A percentile compares a stretch with the other conserved stretches of the same genome.
Conservation (phyloP, 106 monocot genomes). For the Dioscorea zingiberensis region DNA sequence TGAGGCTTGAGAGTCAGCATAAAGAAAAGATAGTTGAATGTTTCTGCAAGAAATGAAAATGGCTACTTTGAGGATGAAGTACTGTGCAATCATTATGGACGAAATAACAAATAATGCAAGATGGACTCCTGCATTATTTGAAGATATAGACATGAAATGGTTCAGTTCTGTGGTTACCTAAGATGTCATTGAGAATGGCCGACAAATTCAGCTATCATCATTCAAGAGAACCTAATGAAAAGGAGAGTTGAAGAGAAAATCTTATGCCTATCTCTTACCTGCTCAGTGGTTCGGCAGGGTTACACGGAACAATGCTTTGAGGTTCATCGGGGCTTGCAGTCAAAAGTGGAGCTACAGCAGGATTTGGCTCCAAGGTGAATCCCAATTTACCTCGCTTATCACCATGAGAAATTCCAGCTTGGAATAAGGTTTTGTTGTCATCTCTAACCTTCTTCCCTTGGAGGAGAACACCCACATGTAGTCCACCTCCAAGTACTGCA, state of each 20-base stretch:
- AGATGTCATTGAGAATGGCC: too few relatives aligned
- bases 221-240: too few relatives aligned
- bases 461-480: constrained; percentile 39
- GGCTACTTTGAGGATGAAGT: not conserved
- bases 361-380: constrained; percentile 36
- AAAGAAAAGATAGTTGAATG: not conserved
- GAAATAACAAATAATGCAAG: too few relatives aligned
- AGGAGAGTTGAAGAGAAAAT: not conserved
- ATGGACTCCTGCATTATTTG: too few relatives aligned
- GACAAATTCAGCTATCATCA: too few relatives aligned
- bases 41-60: not conserved
- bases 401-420: constrained; percentile 38
- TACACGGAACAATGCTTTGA: not conserved
- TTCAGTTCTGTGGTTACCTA: too few relatives aligned
- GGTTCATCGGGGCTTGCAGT: constrained; percentile 7
- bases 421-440: constrained; percentile 39
- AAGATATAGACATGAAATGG: too few relatives aligned
- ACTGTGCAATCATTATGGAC: too few relatives aligned
- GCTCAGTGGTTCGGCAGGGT: constrained; percentile 13
- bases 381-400: constrained; percentile 34
- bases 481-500: constrained; percentile 31
- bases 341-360: not conserved
- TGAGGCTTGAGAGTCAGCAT: not conserved
- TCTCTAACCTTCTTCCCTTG: constrained; percentile 51
- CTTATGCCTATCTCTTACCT: constrained; percentile 9